phyloP scores from a whole-genome alignment of 208 protist genomes.

The Plasmodiophora brassicae region DNA sequence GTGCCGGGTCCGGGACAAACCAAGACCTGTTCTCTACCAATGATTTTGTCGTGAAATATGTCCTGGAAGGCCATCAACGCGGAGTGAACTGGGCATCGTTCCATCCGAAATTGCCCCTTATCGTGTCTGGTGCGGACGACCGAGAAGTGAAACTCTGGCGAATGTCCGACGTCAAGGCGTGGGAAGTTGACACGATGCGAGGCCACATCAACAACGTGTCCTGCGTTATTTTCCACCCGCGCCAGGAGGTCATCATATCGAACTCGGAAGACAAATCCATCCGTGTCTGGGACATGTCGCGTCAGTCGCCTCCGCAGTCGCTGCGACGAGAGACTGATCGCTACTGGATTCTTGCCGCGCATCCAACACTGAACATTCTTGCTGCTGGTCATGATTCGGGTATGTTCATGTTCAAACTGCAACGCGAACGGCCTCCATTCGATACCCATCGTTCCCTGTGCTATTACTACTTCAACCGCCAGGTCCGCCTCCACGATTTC shows the following conservation, averaged over 20 bases:
- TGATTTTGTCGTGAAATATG: slow-evolving; percentile 64
- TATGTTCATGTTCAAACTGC: slow-evolving; percentile 95
- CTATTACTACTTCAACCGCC: slow-evolving; percentile 37
- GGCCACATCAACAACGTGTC: slow-evolving; percentile 96
- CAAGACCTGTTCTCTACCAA: background rate
- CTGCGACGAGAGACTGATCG: slow-evolving; percentile 89
- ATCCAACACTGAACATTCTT: slow-evolving; percentile 85
- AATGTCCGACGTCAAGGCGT: slow-evolving; percentile 69
- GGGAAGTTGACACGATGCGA: slow-evolving; percentile 80
- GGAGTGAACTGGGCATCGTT: slow-evolving; percentile 98
- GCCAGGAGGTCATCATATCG: slow-evolving; percentile 82
- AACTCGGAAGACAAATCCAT: slow-evolving; percentile 81
- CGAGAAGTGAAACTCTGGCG: slow-evolving; percentile 89
- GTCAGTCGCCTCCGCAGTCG: slow-evolving; percentile 57
- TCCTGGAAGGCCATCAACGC: slow-evolving; percentile 90
- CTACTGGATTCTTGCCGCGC: slow-evolving; percentile 93
- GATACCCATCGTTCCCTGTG: background rate
- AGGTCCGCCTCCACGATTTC: background rate
- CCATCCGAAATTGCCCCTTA: slow-evolving; percentile 85
- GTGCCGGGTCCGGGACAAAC: background rate
- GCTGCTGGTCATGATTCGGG: slow-evolving; percentile 90
- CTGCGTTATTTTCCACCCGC: slow-evolving; percentile 86
- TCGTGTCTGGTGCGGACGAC: slow-evolving; percentile 95
- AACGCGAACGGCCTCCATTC: slow-evolving; percentile 84
- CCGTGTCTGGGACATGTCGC: slow-evolving; percentile 60